Base-by-base conservation (phyloP, 352 stramenopile genomes). In the Pythium chondricola region DNA sequence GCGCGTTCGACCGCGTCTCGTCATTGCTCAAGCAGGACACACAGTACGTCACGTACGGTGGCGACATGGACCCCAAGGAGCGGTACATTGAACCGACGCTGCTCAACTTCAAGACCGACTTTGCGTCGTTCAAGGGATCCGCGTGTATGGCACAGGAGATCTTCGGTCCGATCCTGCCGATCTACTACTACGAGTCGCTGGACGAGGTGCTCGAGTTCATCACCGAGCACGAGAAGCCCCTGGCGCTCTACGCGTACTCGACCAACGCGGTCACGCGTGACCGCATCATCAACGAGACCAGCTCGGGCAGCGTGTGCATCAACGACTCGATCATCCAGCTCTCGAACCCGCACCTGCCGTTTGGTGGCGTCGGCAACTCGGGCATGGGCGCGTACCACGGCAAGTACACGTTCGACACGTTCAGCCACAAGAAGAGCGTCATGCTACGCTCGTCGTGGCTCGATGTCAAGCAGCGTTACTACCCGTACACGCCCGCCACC, bases 61-160 rank as follows among this genome's bases (percentile, higher is more conserved):
- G 71, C 0, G 58, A 72, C 11, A 65, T 80, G 22, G 67, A 96
- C 27, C 67, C 56, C 21, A 67, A 72, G 6, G 81, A 93, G 6
- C 66, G 66, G 37, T 97, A 76, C 73, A 61, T 97, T 24, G 74
- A 67, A 0, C 88, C 89, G 11, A 97, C 92, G 33, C 70, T 98
- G 29, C 57, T 98, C 43, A 81, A 95, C 54, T 83, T 95, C 41
- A 85, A 94, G 63, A 65, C 59, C 29, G 70, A 88, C 36, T 48
- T 69, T 6, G 50, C 48, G 1, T 69, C 65, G 9, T 88, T 86
- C 38, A 42, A 73, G 0, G 52, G 21, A 10, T 89, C 74, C 44
- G 68, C 76, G 2, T 64, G 74, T 21, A 95, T 97, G 79, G 62
- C 78, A 20, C 85, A 98, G 45, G 95, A 99, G 67, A 90, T 98